A percentile compares a stretch with the other conserved stretches of the same genome.
Evolutionary conservation across 768 basidiomycete species (phyloP).

Genomic region (Candolleomyces eurysporus): DNA sequence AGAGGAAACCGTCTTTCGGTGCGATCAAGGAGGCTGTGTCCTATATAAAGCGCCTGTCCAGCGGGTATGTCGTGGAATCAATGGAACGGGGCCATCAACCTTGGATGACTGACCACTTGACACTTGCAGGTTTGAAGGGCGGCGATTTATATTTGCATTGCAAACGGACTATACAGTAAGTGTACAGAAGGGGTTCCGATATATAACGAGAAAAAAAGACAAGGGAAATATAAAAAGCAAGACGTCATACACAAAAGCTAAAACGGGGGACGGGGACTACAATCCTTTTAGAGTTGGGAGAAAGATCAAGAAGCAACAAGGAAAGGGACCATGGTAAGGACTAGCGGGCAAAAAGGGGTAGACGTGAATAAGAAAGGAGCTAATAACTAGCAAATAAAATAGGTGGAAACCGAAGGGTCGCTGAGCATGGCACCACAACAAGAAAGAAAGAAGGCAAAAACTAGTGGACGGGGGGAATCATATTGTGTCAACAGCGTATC

Average conservation of each 20-base stretch:
- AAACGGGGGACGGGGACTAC: not conserved
- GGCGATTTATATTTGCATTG: not conserved
- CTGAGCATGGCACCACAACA: not conserved
- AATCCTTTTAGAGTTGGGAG: conserved; percentile 2
- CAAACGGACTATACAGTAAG: conserved; percentile 11
- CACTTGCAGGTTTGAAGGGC: not conserved
- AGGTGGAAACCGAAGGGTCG: conserved; percentile 14
- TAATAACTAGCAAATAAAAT: conserved; percentile 31
- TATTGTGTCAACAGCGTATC: not conserved
- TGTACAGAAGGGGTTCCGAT: conserved; percentile 7
- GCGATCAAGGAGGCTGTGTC: conserved; percentile 1
- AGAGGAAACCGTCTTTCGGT: not conserved
- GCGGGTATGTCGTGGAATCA: not conserved
- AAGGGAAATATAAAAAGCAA: not conserved
- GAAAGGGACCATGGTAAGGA: not conserved
- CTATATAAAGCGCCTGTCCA: conserved; percentile 3
- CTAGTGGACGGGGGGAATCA: not conserved
- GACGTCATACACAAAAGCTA: not conserved
- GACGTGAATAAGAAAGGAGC: conserved; percentile 1
- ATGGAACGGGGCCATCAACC: no score
- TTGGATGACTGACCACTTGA: no score
- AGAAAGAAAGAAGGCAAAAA: not conserved
- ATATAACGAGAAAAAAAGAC: not conserved
- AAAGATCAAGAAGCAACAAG: not conserved
- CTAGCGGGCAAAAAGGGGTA: conserved; percentile 13